These are phyloP conservation scores for Scedosporium boydii DNA, from an alignment of 2,329 filamentous ascomycete species.

Conservation along the genomic window DNA sequence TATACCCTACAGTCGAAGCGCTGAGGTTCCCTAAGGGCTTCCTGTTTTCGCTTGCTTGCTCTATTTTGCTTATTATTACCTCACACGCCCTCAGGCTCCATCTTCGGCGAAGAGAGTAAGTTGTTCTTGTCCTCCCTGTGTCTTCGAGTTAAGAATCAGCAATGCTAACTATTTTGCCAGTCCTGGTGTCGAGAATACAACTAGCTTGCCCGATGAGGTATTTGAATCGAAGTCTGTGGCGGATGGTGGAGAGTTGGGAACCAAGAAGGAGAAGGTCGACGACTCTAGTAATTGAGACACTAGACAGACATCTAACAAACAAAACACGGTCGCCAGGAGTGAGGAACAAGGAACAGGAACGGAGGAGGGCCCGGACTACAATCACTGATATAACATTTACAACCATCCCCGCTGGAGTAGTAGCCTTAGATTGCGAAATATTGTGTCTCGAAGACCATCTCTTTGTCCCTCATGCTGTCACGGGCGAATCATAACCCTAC, in stretches of 20 bases:
- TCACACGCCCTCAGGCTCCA: background rate
- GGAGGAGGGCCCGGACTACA: too few relatives aligned
- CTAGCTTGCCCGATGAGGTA: background rate
- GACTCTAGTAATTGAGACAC: background rate
- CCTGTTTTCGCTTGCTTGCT: background rate
- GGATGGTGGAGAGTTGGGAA: background rate
- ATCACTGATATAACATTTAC: too few relatives aligned
- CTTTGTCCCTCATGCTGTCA: too few relatives aligned
- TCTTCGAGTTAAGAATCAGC: background rate
- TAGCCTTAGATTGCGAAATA: too few relatives aligned
- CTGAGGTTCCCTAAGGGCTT: slow-evolving; percentile 19
- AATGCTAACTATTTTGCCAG: background rate
- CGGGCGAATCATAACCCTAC: too few relatives aligned
- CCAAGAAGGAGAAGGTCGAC: background rate
- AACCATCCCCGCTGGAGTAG: too few relatives aligned
- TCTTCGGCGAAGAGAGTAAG: background rate
- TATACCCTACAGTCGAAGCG: slow-evolving; percentile 35
- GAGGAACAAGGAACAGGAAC: too few relatives aligned
- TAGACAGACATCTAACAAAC: too few relatives aligned
- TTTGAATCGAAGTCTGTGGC: background rate
- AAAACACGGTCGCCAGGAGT: too few relatives aligned
- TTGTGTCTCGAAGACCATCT: too few relatives aligned
- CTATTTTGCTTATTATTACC: background rate
- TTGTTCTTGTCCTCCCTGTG: background rate
- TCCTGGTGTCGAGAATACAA: background rate